A percentile compares a stretch with the other conserved stretches of the same genome.
phyloP scores from a whole-genome alignment of 495 filamentous ascomycete genomes.

The Penicillium nucicola region DNA sequence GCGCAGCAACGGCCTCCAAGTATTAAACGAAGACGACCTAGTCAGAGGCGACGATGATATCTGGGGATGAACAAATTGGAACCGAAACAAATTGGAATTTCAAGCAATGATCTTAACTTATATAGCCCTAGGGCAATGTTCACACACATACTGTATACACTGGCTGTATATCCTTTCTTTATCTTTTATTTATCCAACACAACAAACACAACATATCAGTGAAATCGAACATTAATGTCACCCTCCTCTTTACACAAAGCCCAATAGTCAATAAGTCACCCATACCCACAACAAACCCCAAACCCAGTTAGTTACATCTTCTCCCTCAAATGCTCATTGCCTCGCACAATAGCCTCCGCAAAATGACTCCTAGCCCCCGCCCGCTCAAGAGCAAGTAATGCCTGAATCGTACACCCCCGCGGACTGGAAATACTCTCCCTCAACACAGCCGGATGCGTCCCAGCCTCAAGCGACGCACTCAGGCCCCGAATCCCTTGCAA shows the following conservation, averaged over 20 bases:
- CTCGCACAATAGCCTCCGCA: slow-evolving; percentile 22
- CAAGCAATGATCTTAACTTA: background rate
- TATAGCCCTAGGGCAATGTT: background rate
- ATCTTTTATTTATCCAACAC: too few relatives aligned
- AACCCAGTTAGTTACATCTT: slow-evolving; percentile 8
- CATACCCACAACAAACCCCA: too few relatives aligned
- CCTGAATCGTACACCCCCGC: slow-evolving; percentile 35
- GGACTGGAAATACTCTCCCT: slow-evolving; percentile 38
- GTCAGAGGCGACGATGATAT: slow-evolving; percentile 55
- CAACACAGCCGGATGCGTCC: slow-evolving; percentile 30
- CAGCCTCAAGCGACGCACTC: slow-evolving; percentile 28
- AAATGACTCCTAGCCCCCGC: slow-evolving; percentile 26
- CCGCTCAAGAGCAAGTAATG: slow-evolving; percentile 30
- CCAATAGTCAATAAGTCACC: too few relatives aligned
- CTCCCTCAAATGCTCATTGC: slow-evolving; percentile 22
- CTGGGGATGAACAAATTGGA: slow-evolving; percentile 42
- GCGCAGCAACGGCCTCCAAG: slow-evolving; percentile 35
- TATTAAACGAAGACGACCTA: slow-evolving; percentile 44
- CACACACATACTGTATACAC: slow-evolving; percentile 7
- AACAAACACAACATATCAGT: background rate
- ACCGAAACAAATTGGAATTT: background rate
- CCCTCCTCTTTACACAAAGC: too few relatives aligned
- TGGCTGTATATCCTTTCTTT: slow-evolving; percentile 7
- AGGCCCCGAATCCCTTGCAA: slow-evolving; percentile 31
- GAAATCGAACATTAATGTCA: background rate